These are phyloP conservation scores for Apiospora malaysiana DNA, from an alignment of 2,329 filamentous ascomycete genomes.

Conservation along the genomic window DNA sequence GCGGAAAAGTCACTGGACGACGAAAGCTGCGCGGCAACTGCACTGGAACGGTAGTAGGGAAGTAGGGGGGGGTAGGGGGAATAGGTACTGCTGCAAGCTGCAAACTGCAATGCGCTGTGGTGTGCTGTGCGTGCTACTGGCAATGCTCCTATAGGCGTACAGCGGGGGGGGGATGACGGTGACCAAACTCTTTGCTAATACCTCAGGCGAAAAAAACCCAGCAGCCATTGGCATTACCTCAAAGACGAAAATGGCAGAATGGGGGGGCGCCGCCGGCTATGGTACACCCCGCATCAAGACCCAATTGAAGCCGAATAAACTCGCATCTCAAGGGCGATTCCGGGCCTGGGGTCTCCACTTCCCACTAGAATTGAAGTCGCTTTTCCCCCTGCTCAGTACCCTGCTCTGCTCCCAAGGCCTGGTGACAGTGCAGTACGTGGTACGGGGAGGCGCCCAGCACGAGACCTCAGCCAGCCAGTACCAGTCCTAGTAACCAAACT, in stretches of 20 bases:
- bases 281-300: slow-evolving; percentile 14
- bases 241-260: not conserved
- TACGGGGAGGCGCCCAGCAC: not conserved
- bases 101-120: slow-evolving; percentile 10
- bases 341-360: slow-evolving; percentile 17
- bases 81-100: not conserved
- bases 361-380: not conserved
- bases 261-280: not conserved
- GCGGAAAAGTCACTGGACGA: slow-evolving; percentile 11
- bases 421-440: not conserved
- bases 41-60: not conserved
- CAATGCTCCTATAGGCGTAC: not conserved
- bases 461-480: not conserved
- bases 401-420: not conserved
- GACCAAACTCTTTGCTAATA: slow-evolving; percentile 11
- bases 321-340: slow-evolving; percentile 11
- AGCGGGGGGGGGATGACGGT: not conserved
- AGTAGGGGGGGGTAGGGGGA: too few species aligned
- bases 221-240: not conserved
- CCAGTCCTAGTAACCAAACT: not conserved
- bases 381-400: not conserved
- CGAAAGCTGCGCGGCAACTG: slow-evolving; percentile 5
- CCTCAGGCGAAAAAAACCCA: slow-evolving; percentile 1
- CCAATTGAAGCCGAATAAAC: slow-evolving; percentile 15
- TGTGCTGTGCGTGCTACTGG: not conserved